Percentiles rank a stretch among this genome's conserved stretches.
Conservation (phyloP, 495 filamentous ascomycete species). For the Tuber borchii region DNA sequence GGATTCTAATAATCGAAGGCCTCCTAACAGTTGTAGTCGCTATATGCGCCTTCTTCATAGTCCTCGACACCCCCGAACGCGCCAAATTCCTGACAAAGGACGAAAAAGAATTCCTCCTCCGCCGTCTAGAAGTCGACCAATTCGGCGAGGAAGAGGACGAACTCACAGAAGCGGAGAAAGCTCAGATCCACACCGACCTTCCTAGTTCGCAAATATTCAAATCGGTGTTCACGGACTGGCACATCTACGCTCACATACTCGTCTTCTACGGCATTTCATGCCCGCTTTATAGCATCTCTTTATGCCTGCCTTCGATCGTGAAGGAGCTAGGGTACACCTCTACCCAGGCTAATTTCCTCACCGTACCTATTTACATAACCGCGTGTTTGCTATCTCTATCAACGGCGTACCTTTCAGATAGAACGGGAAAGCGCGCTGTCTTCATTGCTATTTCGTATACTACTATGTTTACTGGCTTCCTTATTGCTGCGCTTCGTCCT, state of each 20-base stretch:
- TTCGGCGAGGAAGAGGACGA: constrained; percentile 32
- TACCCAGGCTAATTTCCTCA: constrained; percentile 62
- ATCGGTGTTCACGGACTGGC: constrained; percentile 64
- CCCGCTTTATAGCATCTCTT: constrained; percentile 64
- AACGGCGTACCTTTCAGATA: constrained; percentile 29
- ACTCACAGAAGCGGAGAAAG: constrained; percentile 22
- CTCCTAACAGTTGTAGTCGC: constrained; percentile 49
- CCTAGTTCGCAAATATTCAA: constrained; percentile 54
- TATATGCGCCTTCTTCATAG: constrained; percentile 48
- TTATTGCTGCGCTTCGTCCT: constrained; percentile 28
- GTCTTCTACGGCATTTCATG: constrained; percentile 56
- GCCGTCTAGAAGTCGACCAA: constrained; percentile 46
- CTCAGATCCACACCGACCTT: constrained; percentile 50
- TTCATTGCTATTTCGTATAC: constrained; percentile 24
- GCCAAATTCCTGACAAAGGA: constrained; percentile 48
- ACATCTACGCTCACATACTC: constrained; percentile 62
- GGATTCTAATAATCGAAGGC: constrained; percentile 67
- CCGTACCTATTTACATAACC: constrained; percentile 44
- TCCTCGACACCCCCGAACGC: constrained; percentile 54
- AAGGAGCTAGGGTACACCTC: constrained; percentile 54
- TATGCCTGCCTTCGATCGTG: constrained; percentile 64
- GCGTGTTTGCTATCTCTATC: constrained; percentile 33
- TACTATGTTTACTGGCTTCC: constrained; percentile 34
- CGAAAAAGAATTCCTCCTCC: constrained; percentile 48
- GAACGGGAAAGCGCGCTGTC: constrained; percentile 24